phyloP scores from a whole-genome alignment of 495 filamentous ascomycete genomes.

The Penicillium robsamsonii region DNA sequence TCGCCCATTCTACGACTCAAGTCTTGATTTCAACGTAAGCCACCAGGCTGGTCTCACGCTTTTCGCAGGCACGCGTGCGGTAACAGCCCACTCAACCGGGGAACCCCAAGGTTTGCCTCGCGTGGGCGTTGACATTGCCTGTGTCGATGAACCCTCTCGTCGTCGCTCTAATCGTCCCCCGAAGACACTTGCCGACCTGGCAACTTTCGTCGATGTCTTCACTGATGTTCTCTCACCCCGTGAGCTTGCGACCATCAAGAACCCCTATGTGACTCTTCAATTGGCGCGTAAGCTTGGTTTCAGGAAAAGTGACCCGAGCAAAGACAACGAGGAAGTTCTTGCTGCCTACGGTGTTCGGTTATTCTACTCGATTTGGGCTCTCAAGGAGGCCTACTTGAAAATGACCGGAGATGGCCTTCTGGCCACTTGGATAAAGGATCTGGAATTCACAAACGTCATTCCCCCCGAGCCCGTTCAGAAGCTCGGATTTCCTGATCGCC shows the following conservation, averaged over 20 bases:
- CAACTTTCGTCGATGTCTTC: conserved; percentile 72
- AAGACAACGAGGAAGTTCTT: conserved; percentile 30
- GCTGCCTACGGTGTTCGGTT: conserved; percentile 62
- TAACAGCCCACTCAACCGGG: conserved; percentile 13
- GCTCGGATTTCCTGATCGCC: conserved; percentile 9
- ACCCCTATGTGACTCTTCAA: conserved; percentile 29
- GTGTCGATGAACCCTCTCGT: conserved; percentile 65
- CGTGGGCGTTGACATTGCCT: conserved; percentile 71
- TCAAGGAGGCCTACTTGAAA: conserved; percentile 92
- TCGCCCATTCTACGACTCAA: conserved; percentile 56
- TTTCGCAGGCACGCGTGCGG: conserved; percentile 48
- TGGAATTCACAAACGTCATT: conserved; percentile 65
- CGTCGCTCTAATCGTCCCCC: conserved; percentile 24
- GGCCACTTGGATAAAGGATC: conserved; percentile 69
- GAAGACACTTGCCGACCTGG: conserved; percentile 53
- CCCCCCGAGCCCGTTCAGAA: conserved; percentile 44
- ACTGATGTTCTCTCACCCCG: conserved; percentile 66
- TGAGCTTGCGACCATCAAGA: conserved; percentile 60
- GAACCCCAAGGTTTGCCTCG: conserved; percentile 19
- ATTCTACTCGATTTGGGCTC: conserved; percentile 87
- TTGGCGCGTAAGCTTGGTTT: conserved; percentile 27
- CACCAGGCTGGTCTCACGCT: conserved; percentile 82
- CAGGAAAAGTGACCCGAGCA: conserved; percentile 25
- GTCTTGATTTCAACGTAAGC: conserved; percentile 80
- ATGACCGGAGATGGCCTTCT: conserved; percentile 86